Evolutionary conservation across 2,329 filamentous ascomycete species (phyloP).

Genomic region (Metarhizium brunneum): DNA sequence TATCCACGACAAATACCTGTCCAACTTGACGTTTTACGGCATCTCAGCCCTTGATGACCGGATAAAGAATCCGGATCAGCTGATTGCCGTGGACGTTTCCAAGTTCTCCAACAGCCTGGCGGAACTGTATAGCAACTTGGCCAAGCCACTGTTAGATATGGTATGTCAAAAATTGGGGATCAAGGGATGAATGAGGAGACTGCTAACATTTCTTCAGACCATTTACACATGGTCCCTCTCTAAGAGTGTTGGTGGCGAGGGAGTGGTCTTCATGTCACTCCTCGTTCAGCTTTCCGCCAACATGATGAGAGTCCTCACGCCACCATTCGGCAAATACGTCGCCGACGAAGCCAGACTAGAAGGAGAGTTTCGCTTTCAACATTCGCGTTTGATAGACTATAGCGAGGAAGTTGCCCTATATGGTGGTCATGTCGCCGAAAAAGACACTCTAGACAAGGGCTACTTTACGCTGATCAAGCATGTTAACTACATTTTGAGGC

Average conservation of each 20-base stretch:
- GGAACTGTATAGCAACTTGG: constrained; percentile 91
- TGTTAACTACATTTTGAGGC: constrained; percentile 86
- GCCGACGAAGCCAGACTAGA: constrained; percentile 91
- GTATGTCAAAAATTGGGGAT: constrained; percentile 28
- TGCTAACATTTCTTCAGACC: constrained; percentile 33
- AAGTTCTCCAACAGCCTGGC: constrained; percentile 94
- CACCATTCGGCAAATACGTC: constrained; percentile 94
- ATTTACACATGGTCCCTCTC: constrained; percentile 96
- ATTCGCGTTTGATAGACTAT: constrained; percentile 90
- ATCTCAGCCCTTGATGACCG: constrained; percentile 91
- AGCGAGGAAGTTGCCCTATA: constrained; percentile 93
- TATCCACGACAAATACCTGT: constrained; percentile 92
- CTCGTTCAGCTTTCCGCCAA: constrained; percentile 88
- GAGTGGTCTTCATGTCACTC: constrained; percentile 88
- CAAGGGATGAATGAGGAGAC: no score
- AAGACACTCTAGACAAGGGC: constrained; percentile 92
- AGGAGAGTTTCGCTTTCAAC: constrained; percentile 92
- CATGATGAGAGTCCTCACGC: constrained; percentile 88
- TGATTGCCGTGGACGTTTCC: constrained; percentile 92
- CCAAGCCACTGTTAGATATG: constrained; percentile 92
- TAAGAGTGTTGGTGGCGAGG: constrained; percentile 90
- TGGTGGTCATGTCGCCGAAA: constrained; percentile 84
- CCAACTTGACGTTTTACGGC: constrained; percentile 96
- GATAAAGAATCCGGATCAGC: constrained; percentile 96
- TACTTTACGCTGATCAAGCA: constrained; percentile 99